Base-by-base conservation (phyloP, 2,329 filamentous ascomycete genomes). In the Neophaeococcomyces aloes region DNA sequence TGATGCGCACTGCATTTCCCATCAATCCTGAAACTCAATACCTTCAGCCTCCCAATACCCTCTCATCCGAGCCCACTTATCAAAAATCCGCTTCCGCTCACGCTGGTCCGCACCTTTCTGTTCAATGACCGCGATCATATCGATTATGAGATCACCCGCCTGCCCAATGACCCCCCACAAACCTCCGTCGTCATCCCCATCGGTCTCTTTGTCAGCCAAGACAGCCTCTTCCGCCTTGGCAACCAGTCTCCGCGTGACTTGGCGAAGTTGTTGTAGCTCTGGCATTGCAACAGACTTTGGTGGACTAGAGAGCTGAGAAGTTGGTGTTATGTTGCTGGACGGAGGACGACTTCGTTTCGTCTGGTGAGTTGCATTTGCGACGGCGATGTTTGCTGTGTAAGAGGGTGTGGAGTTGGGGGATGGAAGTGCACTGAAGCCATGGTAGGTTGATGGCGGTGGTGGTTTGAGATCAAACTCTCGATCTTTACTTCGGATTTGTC, bases 171-270 rank as follows among this genome's bases (percentile, higher is more conserved):
- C 29, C 14, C 23, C 14, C 29, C 3, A 3, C 17, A 29, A 4
- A 33, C 14, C 39, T 8, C 39, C 14, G n/a, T n/a, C n/a, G n/a
- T n/a, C n/a, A n/a, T 21, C 29, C n/a, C 34, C 8, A 8, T 23
- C n/a, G 29, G 10, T 27, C 11, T 36, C 37, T 25, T 29, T 14
- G 19, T 7, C 15, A 4, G 39, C 15, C 19, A 29, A 18, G 10
- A 34, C 21, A 29, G 23, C 32, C 8, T 42, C 29, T 21, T 42
- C 29, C 3, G 39, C 39, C 14, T 42, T 42, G 10, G 29, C 29
- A 17, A 42, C 11, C 14, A 42, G 18, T 6, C 39, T n/a, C 32
- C 34, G 23, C 7, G 31, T 29, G 19, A 34, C 39, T 17, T 42
- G 39, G 13, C 29, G 19, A 30, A 42, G 39, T 14, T 14, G 39